These are phyloP conservation scores for Erysimum pusillum DNA, from an alignment of 441 rosid species.

Conservation along the genomic window DNA sequence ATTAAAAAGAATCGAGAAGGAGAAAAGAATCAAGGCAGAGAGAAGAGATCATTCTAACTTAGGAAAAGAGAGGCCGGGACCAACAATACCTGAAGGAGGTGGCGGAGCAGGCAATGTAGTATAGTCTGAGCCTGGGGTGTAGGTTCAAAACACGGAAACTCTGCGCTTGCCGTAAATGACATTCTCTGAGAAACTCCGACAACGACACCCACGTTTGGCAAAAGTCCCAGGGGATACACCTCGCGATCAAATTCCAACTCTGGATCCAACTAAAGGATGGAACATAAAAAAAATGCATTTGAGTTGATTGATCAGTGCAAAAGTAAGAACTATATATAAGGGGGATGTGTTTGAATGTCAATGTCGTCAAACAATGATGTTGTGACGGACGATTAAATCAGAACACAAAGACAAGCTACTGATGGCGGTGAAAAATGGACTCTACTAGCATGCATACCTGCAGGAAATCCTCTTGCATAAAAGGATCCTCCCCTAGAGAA, in stretches of 20 bases:
- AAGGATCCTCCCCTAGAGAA: constrained; percentile 85
- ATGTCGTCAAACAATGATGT: constrained; percentile 9
- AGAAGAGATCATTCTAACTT: constrained; percentile 27
- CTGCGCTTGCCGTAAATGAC: constrained; percentile 96
- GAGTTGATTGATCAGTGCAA: constrained; percentile 17
- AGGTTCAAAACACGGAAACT: constrained; percentile 98
- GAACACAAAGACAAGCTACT: constrained; percentile 25
- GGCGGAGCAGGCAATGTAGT: constrained; percentile 93
- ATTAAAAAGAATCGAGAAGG: background rate
- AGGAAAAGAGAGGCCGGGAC: constrained; percentile 18
- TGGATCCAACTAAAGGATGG: constrained; percentile 84
- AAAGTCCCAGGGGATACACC: constrained; percentile 95
- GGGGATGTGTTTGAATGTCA: background rate
- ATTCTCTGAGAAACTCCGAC: constrained; percentile 97
- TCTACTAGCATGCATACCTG: constrained; percentile 66
- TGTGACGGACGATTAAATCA: constrained; percentile 7
- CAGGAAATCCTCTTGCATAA: constrained; percentile 96
- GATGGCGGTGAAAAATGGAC: background rate
- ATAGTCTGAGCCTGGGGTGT: constrained; percentile 98
- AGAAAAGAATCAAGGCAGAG: constrained; percentile 24
- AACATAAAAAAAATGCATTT: constrained; percentile 26
- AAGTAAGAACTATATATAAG: constrained; percentile 1
- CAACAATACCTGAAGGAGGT: constrained; percentile 90
- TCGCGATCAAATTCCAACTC: constrained; percentile 99
- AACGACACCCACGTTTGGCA: constrained; percentile 96